Percentiles rank a stretch among this genome's conserved stretches.
phyloP scores from a whole-genome alignment of 305 asterid genomes.

The Fraxinus sp. region DNA sequence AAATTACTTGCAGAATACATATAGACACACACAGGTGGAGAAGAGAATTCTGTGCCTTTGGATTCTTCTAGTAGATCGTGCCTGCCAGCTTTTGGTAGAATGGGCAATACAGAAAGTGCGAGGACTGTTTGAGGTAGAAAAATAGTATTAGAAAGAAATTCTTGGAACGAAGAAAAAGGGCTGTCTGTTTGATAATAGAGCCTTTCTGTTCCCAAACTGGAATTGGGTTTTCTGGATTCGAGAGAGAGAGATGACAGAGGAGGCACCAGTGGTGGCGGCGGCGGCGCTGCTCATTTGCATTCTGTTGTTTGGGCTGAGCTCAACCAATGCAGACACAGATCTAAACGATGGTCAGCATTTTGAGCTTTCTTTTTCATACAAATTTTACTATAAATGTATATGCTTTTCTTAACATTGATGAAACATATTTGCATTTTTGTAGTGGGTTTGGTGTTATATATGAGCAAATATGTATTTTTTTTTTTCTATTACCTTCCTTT shows the following conservation, averaged over 20 bases:
- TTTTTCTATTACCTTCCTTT: not conserved
- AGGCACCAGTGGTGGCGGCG: constrained; percentile 37
- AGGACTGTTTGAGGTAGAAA: constrained; percentile 36
- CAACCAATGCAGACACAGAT: constrained; percentile 73
- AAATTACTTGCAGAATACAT: not conserved
- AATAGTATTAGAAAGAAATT: constrained; percentile 3
- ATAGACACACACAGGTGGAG: not conserved
- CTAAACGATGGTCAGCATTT: constrained; percentile 67
- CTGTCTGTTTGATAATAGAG: constrained; percentile 28
- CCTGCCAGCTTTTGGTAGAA: constrained; percentile 80
- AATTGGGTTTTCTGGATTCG: constrained; percentile 12
- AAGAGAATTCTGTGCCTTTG: constrained; percentile 65
- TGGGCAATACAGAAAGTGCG: constrained; percentile 41
- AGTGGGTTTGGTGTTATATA: not conserved
- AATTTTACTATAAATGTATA: not conserved
- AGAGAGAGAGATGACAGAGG: constrained; percentile 36
- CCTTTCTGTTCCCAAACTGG: constrained; percentile 31
- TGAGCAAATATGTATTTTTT: not conserved
- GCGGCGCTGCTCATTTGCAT: constrained; percentile 58
- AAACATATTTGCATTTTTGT: not conserved
- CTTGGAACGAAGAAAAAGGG: constrained; percentile 22
- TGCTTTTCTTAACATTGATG: not conserved
- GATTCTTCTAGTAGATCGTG: constrained; percentile 80
- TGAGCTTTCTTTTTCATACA: not conserved
- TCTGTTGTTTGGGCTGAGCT: constrained; percentile 36